Conservation (phyloP, 345 rosid species). For the Lepidium didymum region DNA sequence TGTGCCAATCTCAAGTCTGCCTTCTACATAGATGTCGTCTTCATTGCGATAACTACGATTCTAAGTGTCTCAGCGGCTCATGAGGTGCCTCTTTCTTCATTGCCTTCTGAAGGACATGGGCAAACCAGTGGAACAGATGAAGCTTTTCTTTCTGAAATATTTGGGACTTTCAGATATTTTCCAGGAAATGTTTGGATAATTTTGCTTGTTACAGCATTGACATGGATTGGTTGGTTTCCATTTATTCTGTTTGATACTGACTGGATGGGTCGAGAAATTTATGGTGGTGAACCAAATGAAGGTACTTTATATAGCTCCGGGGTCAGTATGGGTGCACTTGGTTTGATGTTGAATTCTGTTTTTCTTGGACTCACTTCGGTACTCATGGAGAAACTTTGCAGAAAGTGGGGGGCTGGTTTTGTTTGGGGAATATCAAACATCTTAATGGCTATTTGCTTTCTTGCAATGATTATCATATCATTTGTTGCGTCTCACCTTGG, state of each 20-base stretch:
- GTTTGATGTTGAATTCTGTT: slow-evolving; percentile 87
- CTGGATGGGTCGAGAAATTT: slow-evolving; percentile 97
- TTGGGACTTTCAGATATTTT: slow-evolving; percentile 85
- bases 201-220: slow-evolving; percentile 71
- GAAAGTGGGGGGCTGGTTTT: slow-evolving; percentile 97
- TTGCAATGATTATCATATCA: slow-evolving; percentile 59
- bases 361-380: slow-evolving; percentile 87
- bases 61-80: slow-evolving; percentile 62
- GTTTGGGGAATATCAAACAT: slow-evolving; percentile 84
- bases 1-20: slow-evolving; percentile 97
- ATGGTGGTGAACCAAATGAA: slow-evolving; percentile 74
- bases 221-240: slow-evolving; percentile 96
- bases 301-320: slow-evolving; percentile 61
- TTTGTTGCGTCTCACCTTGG: slow-evolving; percentile 51
- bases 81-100: slow-evolving; percentile 46
- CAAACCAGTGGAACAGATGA: slow-evolving; percentile 49
- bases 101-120: slow-evolving; percentile 39
- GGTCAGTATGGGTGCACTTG: slow-evolving; percentile 86
- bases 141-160: slow-evolving; percentile 85
- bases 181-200: slow-evolving; percentile 50
- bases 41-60: slow-evolving; percentile 57
- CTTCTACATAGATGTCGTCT: slow-evolving; percentile 64
- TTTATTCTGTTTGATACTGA: slow-evolving; percentile 90
- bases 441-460: slow-evolving; percentile 82
- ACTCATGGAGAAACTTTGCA: slow-evolving; percentile 87